Evolutionary conservation across 345 rosid genomes (phyloP), one percentile per base, ranked within the genome.

Genomic region (Sonneratia caseolaris): DNA sequence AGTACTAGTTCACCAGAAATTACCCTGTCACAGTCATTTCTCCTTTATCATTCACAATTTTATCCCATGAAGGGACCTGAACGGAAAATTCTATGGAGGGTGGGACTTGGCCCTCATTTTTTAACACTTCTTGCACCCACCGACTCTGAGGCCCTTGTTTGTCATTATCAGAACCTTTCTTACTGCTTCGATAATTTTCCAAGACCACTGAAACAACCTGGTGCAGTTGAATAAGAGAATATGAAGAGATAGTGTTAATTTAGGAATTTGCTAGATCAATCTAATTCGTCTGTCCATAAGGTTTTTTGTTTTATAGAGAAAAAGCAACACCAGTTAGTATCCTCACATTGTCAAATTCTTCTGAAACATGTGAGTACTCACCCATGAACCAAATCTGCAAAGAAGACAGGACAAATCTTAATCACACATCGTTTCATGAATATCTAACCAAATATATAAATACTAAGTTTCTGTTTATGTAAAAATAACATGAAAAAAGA

Each of bases 131-230:
- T 66, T 90, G 83, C 80, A 86, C 89, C 94, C 91, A 92, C 66
- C 81, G 82, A 76, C 77, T 87, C 66, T 82, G 83, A 72, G 79
- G 73, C 70, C 82, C 79, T 70, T 72, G 83, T 77, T 83, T 71
- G 71, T 70, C 73, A 55, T 77, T 82, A 37, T 64, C 86, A 43
- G 68, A 62, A 75, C 32, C 78, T 79, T 82, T 86, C 68, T 73
- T 61, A 18, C 72, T 71, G 47, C 76, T 80, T 72, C 81, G 82
- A 76, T 89, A 96, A 69, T 91, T 96, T 82, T 96, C 98, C 85
- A 96, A 81, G 69, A 91, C 93, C 69, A 85, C 95, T 70, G 92
- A 78, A 75, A 96, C 96, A 81, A 96, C 81, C 99, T 96, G 88
- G 80, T 69, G 53, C 53, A 70, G 56, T n/a, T 71, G 38, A 68